These are phyloP conservation scores for Podila minutissima DNA, from an alignment of 192 early-diverging fungal genomes.

Conservation along the genomic window DNA sequence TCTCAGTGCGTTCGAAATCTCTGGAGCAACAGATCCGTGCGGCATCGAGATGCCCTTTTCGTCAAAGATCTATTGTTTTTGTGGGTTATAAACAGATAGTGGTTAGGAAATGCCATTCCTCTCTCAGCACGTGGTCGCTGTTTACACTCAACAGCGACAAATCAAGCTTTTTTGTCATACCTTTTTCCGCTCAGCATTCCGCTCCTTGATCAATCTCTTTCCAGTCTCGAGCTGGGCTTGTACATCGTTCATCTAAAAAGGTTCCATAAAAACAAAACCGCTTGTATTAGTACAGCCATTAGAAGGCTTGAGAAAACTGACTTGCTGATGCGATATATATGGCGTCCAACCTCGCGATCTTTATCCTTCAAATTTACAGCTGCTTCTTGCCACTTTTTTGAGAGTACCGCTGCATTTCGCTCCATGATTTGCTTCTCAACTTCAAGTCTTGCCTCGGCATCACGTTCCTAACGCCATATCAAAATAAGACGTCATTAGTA, in stretches of 20 bases:
- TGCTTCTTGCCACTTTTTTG: slow-evolving; percentile 29
- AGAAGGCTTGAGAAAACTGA: not conserved
- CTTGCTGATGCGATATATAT: not conserved
- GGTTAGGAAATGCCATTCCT: not conserved
- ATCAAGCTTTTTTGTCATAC: not conserved
- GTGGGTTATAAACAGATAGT: not conserved
- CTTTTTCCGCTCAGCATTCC: slow-evolving; percentile 35
- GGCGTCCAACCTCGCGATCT: slow-evolving; percentile 24
- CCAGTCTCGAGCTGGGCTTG: slow-evolving; percentile 27
- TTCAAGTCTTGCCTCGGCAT: slow-evolving; percentile 29
- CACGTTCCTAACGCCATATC: slow-evolving; percentile 18
- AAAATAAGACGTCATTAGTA: too few species aligned
- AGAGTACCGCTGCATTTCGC: slow-evolving; percentile 15
- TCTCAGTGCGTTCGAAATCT: not conserved
- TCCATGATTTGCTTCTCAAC: slow-evolving; percentile 27
- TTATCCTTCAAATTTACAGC: slow-evolving; percentile 18
- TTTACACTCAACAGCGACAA: not conserved
- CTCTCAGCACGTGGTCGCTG: too few species aligned
- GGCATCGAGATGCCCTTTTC: not conserved
- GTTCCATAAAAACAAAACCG: not conserved
- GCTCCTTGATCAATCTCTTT: slow-evolving; percentile 22
- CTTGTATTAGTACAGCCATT: not conserved
- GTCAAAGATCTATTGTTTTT: not conserved
- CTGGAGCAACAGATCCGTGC: slow-evolving; percentile 3
- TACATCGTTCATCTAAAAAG: slow-evolving; percentile 26